Evolutionary conservation across 2,329 filamentous ascomycete genomes (phyloP).

Genomic region (Exophiala oligosperma): DNA sequence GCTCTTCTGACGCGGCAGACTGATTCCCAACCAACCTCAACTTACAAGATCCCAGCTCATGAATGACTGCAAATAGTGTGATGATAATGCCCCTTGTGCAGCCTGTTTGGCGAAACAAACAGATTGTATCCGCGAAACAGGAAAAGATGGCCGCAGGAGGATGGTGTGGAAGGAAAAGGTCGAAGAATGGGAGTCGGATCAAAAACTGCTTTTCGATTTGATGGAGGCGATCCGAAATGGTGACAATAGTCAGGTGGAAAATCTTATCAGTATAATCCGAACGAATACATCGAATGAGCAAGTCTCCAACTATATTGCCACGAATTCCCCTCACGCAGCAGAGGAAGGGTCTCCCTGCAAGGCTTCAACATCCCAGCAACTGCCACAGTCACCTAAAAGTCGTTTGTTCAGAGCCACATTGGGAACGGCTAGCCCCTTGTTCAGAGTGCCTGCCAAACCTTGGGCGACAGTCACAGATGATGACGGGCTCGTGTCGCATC

Average conservation of each 20-base stretch:
- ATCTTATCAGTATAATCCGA: background rate
- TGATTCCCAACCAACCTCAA: background rate
- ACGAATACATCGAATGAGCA: background rate
- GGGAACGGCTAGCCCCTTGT: background rate
- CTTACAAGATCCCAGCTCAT: background rate
- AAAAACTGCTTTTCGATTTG: background rate
- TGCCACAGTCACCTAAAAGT: background rate
- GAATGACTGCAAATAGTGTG: conserved; percentile 9
- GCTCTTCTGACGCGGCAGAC: background rate
- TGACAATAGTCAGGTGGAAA: background rate
- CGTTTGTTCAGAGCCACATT: background rate
- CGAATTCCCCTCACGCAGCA: background rate
- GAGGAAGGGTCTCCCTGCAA: conserved; percentile 3
- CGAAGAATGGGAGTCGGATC: conserved; percentile 13
- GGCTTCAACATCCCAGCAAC: conserved; percentile 3
- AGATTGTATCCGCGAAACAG: conserved; percentile 9
- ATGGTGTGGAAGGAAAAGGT: conserved; percentile 13
- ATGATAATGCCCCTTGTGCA: conserved; percentile 15
- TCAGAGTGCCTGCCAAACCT: conserved; percentile 18
- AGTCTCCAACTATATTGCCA: background rate
- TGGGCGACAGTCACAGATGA: conserved; percentile 37
- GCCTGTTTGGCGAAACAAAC: conserved; percentile 6
- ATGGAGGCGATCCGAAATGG: conserved; percentile 3
- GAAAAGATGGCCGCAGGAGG: conserved; percentile 11
- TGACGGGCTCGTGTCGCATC: conserved; percentile 34